Conservation (phyloP, 176 grass and related monocot species). For the Lolium multiflorum region DNA sequence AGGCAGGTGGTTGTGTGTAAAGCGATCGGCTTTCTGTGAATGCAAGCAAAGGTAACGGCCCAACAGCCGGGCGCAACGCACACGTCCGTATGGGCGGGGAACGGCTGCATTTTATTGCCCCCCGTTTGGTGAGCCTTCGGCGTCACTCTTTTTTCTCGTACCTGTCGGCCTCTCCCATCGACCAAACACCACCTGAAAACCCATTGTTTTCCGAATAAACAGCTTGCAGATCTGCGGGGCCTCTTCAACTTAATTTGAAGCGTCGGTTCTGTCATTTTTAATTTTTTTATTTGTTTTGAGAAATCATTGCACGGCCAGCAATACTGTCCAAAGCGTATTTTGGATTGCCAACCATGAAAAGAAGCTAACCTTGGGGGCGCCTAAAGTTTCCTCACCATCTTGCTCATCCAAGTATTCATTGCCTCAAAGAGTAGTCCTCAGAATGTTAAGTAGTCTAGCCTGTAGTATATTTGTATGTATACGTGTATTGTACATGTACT, state of each 20-base stretch:
- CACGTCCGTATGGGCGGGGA: slow-evolving; percentile 27
- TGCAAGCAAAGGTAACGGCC: slow-evolving; percentile 78
- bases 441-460: no score
- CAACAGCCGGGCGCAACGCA: slow-evolving; percentile 34
- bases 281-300: not conserved
- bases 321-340: not conserved
- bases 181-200: slow-evolving; percentile 34
- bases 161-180: not conserved
- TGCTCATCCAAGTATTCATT: no score
- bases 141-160: slow-evolving; percentile 45
- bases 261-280: not conserved
- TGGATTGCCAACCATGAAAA: no score
- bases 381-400: no score
- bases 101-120: slow-evolving; percentile 51
- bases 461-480: no score
- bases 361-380: no score
- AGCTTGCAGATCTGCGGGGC: not conserved
- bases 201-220: not conserved
- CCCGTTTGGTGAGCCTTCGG: slow-evolving; percentile 60
- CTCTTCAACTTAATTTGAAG: not conserved
- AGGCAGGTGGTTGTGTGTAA: slow-evolving; percentile 52
- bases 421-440: no score
- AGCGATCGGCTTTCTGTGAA: slow-evolving; percentile 61
- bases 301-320: not conserved
- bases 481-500: no score